Evolutionary conservation across 2,329 filamentous ascomycete species (phyloP).

Genomic region (Phoma sp.): DNA sequence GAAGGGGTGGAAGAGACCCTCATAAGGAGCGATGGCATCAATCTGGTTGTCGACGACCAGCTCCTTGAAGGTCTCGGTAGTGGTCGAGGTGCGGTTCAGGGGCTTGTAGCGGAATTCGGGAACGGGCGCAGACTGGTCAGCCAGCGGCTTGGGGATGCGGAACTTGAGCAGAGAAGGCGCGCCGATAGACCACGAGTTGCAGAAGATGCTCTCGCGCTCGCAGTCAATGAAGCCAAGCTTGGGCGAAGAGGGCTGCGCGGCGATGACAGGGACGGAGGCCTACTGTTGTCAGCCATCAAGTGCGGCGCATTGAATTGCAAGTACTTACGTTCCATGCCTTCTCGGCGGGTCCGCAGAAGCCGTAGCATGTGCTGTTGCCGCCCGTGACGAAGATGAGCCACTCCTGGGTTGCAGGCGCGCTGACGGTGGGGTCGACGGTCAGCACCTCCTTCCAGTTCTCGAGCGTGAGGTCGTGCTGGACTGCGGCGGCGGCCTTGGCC

Average conservation of each 20-base stretch:
- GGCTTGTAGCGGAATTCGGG: constrained; percentile 69
- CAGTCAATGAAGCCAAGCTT: constrained; percentile 75
- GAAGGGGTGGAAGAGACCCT: constrained; percentile 78
- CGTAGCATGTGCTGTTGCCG: constrained; percentile 79
- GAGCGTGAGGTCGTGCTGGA: constrained; percentile 66
- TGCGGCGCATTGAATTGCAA: background rate
- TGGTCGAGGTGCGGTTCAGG: constrained; percentile 73
- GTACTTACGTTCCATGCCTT: constrained; percentile 61
- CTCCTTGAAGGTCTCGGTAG: constrained; percentile 66
- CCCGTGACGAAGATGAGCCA: constrained; percentile 79
- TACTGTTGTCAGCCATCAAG: constrained; percentile 35
- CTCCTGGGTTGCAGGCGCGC: constrained; percentile 68
- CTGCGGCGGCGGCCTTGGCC: constrained; percentile 59
- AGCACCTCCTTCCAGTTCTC: constrained; percentile 75
- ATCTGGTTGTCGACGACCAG: constrained; percentile 67
- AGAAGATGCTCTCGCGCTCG: constrained; percentile 75
- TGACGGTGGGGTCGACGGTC: constrained; percentile 63
- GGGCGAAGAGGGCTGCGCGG: constrained; percentile 65
- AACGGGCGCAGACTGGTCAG: constrained; percentile 69
- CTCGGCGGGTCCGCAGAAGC: constrained; percentile 69
- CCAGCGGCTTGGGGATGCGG: constrained; percentile 61
- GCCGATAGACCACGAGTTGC: constrained; percentile 73
- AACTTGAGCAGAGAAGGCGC: constrained; percentile 72
- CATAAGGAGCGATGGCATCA: constrained; percentile 58
- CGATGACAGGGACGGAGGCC: constrained; percentile 69